Base-by-base conservation (phyloP, 164 flowering plant genomes). In the Stephania cephalantha region DNA sequence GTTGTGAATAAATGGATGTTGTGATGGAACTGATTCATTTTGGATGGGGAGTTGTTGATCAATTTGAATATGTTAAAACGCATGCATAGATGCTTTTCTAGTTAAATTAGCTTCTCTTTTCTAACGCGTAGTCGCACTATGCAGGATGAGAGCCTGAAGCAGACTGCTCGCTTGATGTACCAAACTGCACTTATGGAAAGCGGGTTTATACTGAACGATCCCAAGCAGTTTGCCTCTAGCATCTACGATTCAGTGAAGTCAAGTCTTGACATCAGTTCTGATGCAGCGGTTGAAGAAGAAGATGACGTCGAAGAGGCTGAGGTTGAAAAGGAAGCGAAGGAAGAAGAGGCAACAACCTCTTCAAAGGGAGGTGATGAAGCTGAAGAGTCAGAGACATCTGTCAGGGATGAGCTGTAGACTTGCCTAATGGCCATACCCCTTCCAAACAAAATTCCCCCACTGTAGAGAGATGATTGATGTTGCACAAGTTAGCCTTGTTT, bases 111-210 rank as follows among this genome's bases (percentile, higher is more conserved):
- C 58, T 69, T 44, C 17, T 58, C 22, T 42, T 42, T 22, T 18
- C 42, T 35, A 35, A 35, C 42, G 42, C 4, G 42, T 35, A 2
- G 4, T 35, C 42, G 42, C 42, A 35, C 42, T 35, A 35, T 68
- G 73, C 86, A 93, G 99, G 98, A 93, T 74, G 92, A 85, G 76
- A 76, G 77, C 48, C 85, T 91, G 45, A 92, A 90, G 83, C 85
- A 87, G 75, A 90, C 97, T 4, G 98, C 97, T 17, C 83, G 82
- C 69, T 95, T 95, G 44, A 86, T 95, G 71, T 95, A 95, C 86
- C 98, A 95, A 74, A 95, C 98, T 7, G 96, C 97, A 8, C 87
- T 95, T 15, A 85, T 93, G 92, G 98, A 93, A 85, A 93, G 98
- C 78, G 99, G 99, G 11, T 95, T 95, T 79, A 17, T 78, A 66